phyloP scores from a whole-genome alignment of 176 grass and related monocot genomes.

The Rhipidocladum racemiflorum region DNA sequence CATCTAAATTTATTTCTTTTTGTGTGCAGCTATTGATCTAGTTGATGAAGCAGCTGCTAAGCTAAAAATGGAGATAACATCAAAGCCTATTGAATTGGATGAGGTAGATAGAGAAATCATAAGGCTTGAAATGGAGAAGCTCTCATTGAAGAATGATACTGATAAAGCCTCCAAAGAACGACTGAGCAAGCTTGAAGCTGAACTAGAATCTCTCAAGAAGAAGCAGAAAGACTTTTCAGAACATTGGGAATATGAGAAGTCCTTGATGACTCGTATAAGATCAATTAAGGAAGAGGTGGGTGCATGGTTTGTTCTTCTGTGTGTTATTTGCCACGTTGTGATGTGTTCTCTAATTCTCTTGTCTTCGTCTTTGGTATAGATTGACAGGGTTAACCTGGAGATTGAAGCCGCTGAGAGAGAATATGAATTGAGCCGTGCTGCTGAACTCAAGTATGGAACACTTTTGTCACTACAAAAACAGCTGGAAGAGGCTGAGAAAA shows the following conservation, averaged over 20 bases:
- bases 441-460: conserved; percentile 91
- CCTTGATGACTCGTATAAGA: conserved; percentile 75
- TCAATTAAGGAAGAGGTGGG: conserved; percentile 93
- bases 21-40: conserved; percentile 82
- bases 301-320: conserved; percentile 16
- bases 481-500: conserved; percentile 79
- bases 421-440: conserved; percentile 80
- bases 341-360: conserved; percentile 14
- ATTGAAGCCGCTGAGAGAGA: conserved; percentile 93
- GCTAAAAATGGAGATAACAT: conserved; percentile 98
- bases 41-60: conserved; percentile 96
- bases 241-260: conserved; percentile 90
- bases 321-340: neutral
- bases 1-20: conserved; percentile 23
- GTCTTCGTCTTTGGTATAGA: conserved; percentile 45
- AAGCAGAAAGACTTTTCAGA: conserved; percentile 54
- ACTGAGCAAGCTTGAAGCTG: conserved; percentile 76
- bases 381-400: conserved; percentile 93
- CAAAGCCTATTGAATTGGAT: conserved; percentile 90
- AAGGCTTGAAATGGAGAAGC: conserved; percentile 97
- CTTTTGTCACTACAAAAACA: conserved; percentile 75
- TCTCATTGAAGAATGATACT: conserved; percentile 85
- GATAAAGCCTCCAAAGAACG: conserved; percentile 90
- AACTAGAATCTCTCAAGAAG: conserved; percentile 78
- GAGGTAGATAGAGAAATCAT: conserved; percentile 87